Evolutionary conservation across 257 asterid genomes (phyloP), one percentile per base, ranked within the genome.

Genomic region (Coffea eugenioides): DNA sequence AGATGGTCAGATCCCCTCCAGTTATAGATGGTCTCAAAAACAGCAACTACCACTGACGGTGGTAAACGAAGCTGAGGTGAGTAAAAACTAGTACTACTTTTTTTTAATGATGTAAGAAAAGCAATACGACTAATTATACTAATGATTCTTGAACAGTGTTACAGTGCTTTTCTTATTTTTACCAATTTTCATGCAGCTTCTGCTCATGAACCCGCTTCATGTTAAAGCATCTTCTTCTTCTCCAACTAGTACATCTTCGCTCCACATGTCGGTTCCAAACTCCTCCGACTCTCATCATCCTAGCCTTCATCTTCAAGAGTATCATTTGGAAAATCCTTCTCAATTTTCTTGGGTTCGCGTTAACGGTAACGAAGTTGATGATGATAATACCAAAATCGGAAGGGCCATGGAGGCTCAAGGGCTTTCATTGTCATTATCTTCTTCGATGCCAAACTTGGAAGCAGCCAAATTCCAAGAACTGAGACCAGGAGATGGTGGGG

Each of bases 401-500:
- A 79, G 85, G 49, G 54, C 79, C 5, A 25, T 84, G 71, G 93
- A 91, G 69, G 90, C 87, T 49, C 93, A 87, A 77, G 97, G 90
- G 7, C 97, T 93, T 76, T 93, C 98, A 27, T 78, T 93, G 46
- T 92, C 98, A 16, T 72, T 94, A 12, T 92, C 98, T 3, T 90
- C 90, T 14, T 79, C 92, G 23, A 72, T 88, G 48, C 79, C 83
- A 31, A 85, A 85, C 77, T 59, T 91, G 74, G 92, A 87, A 80
- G 80, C 86, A 15, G 78, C 73, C 46, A 89, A 89, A 83, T 72
- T 88, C 39, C 91, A 89, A 71, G 89, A 89, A 49, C 76, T 88
- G 3, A 82, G 83, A 45, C 65, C 75, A 12, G 89, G 84, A 49
- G 79, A 81, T 39, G 85, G 87, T n/a, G 90, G 85, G 43, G 16